These are phyloP conservation scores for Phytomonas sp. DNA, from an alignment of 208 protist genomes.

Conservation along the genomic window DNA sequence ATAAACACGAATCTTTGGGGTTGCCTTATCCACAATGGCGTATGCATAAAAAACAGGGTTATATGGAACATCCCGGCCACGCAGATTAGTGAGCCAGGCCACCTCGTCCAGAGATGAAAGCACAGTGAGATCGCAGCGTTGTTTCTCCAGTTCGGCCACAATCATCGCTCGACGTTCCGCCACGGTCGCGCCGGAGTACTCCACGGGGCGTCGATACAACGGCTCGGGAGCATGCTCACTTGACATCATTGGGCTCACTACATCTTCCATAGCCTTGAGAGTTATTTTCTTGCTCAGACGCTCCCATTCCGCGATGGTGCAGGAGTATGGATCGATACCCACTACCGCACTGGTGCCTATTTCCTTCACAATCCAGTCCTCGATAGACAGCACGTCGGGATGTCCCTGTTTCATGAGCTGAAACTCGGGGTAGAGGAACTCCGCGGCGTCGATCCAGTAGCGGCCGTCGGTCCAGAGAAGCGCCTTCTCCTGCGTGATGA, in stretches of 20 bases:
- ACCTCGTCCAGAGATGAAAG: constrained; percentile 89
- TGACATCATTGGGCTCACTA: constrained; percentile 19
- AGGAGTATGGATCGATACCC: constrained; percentile 62
- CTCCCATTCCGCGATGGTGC: constrained; percentile 76
- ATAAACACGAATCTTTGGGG: constrained; percentile 28
- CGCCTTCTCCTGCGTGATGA: constrained; percentile 69
- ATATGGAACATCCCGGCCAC: constrained; percentile 78
- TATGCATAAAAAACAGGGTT: constrained; percentile 91
- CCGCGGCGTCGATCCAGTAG: constrained; percentile 92
- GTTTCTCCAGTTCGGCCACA: constrained; percentile 30
- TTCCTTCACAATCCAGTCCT: constrained; percentile 54
- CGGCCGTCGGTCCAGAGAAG: constrained; percentile 96
- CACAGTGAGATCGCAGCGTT: constrained; percentile 52
- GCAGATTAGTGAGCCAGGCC: constrained; percentile 89
- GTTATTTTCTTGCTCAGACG: constrained; percentile 37
- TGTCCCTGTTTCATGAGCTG: constrained; percentile 78
- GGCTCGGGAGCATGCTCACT: not conserved
- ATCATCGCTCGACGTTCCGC: constrained; percentile 51
- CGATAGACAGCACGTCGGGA: constrained; percentile 43
- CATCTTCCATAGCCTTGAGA: constrained; percentile 52
- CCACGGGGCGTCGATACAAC: constrained; percentile 44
- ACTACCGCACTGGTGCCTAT: constrained; percentile 32
- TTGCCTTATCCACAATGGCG: constrained; percentile 40
- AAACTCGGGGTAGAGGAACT: constrained; percentile 76
- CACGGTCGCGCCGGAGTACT: constrained; percentile 62